These are phyloP conservation scores for Meyerozyma carpophila DNA, from an alignment of 1,139 yeast species.

Conservation along the genomic window DNA sequence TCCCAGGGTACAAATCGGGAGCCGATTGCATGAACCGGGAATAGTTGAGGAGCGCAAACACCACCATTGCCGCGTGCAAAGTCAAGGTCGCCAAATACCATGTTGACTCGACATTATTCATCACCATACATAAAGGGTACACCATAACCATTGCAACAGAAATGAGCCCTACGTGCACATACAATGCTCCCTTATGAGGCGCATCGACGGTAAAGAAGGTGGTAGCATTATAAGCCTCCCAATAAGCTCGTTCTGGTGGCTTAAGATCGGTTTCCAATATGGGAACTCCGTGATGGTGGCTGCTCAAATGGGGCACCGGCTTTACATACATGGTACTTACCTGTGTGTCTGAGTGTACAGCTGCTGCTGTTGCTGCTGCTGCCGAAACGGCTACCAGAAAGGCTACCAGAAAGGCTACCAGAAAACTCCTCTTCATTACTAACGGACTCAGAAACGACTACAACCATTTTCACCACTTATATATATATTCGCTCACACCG, in stretches of 20 bases:
- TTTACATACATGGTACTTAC: no score
- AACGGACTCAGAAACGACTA: no score
- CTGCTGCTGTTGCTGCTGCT: no score
- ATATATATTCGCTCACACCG: no score
- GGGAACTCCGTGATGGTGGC: conserved; percentile 68
- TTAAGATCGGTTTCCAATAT: conserved; percentile 63
- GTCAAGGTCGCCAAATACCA: conserved; percentile 57
- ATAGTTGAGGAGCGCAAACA: conserved; percentile 53
- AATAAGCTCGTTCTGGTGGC: conserved; percentile 68
- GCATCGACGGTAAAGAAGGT: conserved; percentile 61
- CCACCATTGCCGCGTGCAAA: conserved; percentile 40
- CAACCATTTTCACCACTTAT: no score
- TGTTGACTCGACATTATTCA: conserved; percentile 53
- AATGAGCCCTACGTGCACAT: conserved; percentile 50
- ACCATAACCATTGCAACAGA: conserved; percentile 45
- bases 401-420: no score
- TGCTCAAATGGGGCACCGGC: conserved; percentile 48
- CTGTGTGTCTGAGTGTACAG: no score
- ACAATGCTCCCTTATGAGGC: conserved; percentile 47
- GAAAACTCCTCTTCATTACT: no score
- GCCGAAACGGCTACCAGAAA: no score
- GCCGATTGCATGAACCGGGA: conserved; percentile 57
- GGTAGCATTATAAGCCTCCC: conserved; percentile 81
- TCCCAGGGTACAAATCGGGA: conserved; percentile 69
- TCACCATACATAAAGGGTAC: conserved; percentile 67